Evolutionary conservation across 177 flowering plant genomes (phyloP), one percentile per base, ranked within the genome.

Genomic region (Vitis hybrid): DNA sequence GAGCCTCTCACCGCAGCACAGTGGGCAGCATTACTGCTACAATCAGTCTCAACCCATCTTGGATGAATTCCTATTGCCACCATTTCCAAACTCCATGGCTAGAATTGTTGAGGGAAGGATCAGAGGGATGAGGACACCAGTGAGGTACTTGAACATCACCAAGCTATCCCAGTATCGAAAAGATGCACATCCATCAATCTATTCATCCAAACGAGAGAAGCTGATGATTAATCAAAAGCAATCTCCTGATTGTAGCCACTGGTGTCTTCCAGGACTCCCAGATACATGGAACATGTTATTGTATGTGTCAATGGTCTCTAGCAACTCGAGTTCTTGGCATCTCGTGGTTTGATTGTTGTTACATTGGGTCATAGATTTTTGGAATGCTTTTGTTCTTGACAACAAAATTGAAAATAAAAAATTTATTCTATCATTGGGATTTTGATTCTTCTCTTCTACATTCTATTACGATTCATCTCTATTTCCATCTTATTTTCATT

Each of bases 221-320:
- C 10, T 27, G 27, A 27, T 27, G 56, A 57, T 50, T 27, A 27
- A 27, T 27, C 27, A 27, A 11, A 10, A 11, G 52, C n/a, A 4
- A 0, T 79, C 60, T 46, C 79, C 86, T 1, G 94, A 89, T 70
- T 90, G 94, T 72, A 85, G 83, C 49, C 93, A 91, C 70, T 91
- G 93, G 94, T 90, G 97, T 64, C 74, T 91, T 21, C 91, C 97
- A 9, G 93, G 97, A 3, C 60, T 90, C 15, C 94, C 94, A 15
- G 94, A 91, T 76, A 84, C 92, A 3, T 91, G 94, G 97, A 91
- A 91, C 73, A 67, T 65, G 48, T 68, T 89, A 2, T 46, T 88
- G 24, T 91, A 81, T 65, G 78, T 87, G 3, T 79, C 82, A 9
- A 56, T 75, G 12, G 24, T 76, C 67, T 64, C 72, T 1, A 76